Percentiles rank a stretch among this genome's conserved stretches.
Evolutionary conservation across 768 basidiomycete species (phyloP).

Genomic region (Brasilioporus rufonigricans): DNA sequence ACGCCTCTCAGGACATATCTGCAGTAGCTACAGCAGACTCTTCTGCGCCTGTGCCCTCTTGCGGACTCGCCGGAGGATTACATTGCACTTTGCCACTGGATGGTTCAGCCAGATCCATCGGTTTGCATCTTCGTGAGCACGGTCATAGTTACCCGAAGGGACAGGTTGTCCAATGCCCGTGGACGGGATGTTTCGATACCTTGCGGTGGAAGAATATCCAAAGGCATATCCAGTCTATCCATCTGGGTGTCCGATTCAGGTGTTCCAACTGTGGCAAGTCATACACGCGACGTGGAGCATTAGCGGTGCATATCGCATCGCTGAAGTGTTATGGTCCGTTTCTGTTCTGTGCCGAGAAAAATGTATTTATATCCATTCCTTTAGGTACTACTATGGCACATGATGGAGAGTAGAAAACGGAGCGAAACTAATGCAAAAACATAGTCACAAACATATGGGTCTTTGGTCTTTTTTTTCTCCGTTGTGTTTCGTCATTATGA

Average conservation of each 20-base stretch:
- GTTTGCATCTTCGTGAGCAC: constrained; percentile 12
- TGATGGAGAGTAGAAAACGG: neutral
- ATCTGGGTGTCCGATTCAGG: constrained; percentile 9
- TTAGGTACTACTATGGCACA: neutral
- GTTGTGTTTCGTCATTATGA: no score
- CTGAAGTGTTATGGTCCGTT: constrained; percentile 7
- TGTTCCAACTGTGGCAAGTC: constrained; percentile 5
- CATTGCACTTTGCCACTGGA: constrained; percentile 5
- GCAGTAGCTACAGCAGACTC: neutral
- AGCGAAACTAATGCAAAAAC: neutral
- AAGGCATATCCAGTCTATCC: constrained; percentile 16
- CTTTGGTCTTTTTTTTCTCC: no score
- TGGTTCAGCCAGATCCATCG: constrained; percentile 5
- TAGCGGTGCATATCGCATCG: constrained; percentile 3
- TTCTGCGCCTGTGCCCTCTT: neutral
- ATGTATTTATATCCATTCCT: neutral
- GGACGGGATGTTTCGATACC: constrained; percentile 5
- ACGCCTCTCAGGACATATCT: neutral
- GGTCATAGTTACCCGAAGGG: constrained; percentile 8
- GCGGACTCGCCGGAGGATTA: constrained; percentile 4
- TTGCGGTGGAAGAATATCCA: constrained; percentile 15
- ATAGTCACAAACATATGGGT: no score
- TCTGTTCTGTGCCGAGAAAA: neutral
- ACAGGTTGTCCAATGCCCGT: constrained; percentile 11
- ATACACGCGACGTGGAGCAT: constrained; percentile 4